These are phyloP conservation scores for Clonostachys rosea DNA, from an alignment of 2,329 filamentous ascomycete species.

Conservation along the genomic window DNA sequence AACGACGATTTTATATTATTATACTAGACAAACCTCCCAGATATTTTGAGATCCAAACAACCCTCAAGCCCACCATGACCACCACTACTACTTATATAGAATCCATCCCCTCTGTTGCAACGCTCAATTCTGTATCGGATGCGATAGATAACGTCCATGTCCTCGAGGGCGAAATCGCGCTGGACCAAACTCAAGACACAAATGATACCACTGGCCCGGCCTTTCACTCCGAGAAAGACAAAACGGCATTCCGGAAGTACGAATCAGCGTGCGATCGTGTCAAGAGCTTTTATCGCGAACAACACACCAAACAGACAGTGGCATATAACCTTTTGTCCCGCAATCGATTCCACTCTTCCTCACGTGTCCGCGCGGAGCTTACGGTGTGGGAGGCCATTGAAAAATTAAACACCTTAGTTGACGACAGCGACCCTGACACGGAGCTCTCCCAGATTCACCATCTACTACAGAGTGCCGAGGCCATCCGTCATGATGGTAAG, in stretches of 20 bases:
- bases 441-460: slow-evolving; percentile 85
- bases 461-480: slow-evolving; percentile 85
- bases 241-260: slow-evolving; percentile 77
- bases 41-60: no score
- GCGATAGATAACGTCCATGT: slow-evolving; percentile 45
- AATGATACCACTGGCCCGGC: slow-evolving; percentile 45
- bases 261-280: slow-evolving; percentile 78
- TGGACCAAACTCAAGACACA: slow-evolving; percentile 37
- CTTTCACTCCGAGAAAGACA: slow-evolving; percentile 74
- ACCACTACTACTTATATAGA: slow-evolving; percentile 9
- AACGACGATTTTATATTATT: no score
- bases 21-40: no score
- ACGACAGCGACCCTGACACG: slow-evolving; percentile 88
- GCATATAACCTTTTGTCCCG: slow-evolving; percentile 82
- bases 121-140: slow-evolving; percentile 45
- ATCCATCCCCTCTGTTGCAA: slow-evolving; percentile 11
- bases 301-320: slow-evolving; percentile 68
- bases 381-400: slow-evolving; percentile 89
- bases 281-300: slow-evolving; percentile 78
- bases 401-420: slow-evolving; percentile 85
- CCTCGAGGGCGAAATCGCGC: slow-evolving; percentile 35
- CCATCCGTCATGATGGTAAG: slow-evolving; percentile 80
- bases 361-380: slow-evolving; percentile 64
- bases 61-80: no score
- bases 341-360: slow-evolving; percentile 49